Percentiles rank a stretch among this genome's conserved stretches.
Conservation (phyloP, 2,329 filamentous ascomycete genomes). For the Aspergillus fructus region DNA sequence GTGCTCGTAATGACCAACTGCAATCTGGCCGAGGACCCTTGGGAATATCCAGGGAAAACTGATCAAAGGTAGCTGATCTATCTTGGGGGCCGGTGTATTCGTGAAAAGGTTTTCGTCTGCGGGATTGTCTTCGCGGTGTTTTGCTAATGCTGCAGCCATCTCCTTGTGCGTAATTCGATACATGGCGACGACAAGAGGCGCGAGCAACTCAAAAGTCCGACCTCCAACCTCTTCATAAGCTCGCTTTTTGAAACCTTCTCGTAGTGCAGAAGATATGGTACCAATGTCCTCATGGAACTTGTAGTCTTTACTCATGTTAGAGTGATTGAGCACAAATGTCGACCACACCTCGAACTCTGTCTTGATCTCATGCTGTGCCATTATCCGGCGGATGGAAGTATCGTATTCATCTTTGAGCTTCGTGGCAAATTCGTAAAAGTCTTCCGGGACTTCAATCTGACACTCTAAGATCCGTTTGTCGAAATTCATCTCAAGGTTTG, state of each 20-base stretch:
- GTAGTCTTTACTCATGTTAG: slow-evolving; percentile 72
- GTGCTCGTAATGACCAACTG: slow-evolving; percentile 43
- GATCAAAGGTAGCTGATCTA: slow-evolving; percentile 69
- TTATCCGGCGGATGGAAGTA: slow-evolving; percentile 69
- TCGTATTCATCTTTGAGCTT: slow-evolving; percentile 78
- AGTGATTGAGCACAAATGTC: slow-evolving; percentile 76
- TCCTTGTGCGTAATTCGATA: slow-evolving; percentile 79
- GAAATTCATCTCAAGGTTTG: slow-evolving; percentile 71
- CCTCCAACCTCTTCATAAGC: slow-evolving; percentile 67
- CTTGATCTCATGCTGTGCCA: slow-evolving; percentile 77
- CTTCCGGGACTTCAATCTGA: slow-evolving; percentile 57
- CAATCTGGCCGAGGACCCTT: slow-evolving; percentile 68
- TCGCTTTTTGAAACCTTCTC: slow-evolving; percentile 64
- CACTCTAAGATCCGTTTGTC: slow-evolving; percentile 68
- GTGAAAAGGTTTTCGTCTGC: slow-evolving; percentile 13
- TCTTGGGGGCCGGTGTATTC: slow-evolving; percentile 12
- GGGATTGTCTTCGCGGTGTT: slow-evolving; percentile 39
- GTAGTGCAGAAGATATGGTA: slow-evolving; percentile 63
- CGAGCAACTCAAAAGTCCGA: slow-evolving; percentile 58
- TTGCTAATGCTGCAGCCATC: slow-evolving; percentile 58
- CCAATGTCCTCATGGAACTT: slow-evolving; percentile 84
- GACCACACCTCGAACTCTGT: slow-evolving; percentile 94
- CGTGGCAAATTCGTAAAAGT: slow-evolving; percentile 58
- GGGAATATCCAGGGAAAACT: slow-evolving; percentile 93
- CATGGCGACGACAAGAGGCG: slow-evolving; percentile 79